Base-by-base conservation (phyloP, 129 eudicot species). In the Centrapalus pauciflorus region DNA sequence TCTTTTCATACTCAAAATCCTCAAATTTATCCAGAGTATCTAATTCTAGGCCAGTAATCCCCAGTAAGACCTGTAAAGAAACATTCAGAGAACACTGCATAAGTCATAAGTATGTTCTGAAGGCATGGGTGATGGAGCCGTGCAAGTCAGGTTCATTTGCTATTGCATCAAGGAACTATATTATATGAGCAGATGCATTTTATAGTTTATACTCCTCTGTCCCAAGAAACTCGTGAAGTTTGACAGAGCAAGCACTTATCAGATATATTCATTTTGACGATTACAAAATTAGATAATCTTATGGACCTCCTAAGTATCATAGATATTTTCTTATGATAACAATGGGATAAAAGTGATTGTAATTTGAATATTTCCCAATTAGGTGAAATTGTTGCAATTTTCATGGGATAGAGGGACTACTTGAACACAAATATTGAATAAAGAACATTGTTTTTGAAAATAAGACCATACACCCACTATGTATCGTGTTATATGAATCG, bases 1-100 rank as follows among this genome's bases (percentile, higher is more conserved):
- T 77, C 79, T 92, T 85, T 62, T 85, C 95, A 64, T 92, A 92
- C 84, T 92, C 96, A 12, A 52, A 73, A 64, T 92, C 98, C 83
- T 92, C 98, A 51, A 92, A 92, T 20, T 61, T 62, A 81, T 92
- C 98, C 57, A 92, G 79, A 49, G 88, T 79, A 62, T 76, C 77
- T 69, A 92, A 67, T 69, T 88, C 98, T 27, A 82, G 84, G 55
- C 67, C 78, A 13, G 89, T 85, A 55, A 92, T 78, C 29, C 83
- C 98, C n/a, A 63, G 40, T 45, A 92, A 84, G 29, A 92, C 90
- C 98, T 92, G 84, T 50, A 73, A 32, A 33, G 23, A 41, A 70
- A 46, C 3, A 26, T 23, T 55, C 37, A 55, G 14, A 55, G 43
- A 40, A 35, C 14, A 26, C 0, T n/a, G 5, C 5, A 41, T 24